These are phyloP conservation scores for Tremella fuciformis DNA, from an alignment of 768 basidiomycete genomes.

Conservation along the genomic window DNA sequence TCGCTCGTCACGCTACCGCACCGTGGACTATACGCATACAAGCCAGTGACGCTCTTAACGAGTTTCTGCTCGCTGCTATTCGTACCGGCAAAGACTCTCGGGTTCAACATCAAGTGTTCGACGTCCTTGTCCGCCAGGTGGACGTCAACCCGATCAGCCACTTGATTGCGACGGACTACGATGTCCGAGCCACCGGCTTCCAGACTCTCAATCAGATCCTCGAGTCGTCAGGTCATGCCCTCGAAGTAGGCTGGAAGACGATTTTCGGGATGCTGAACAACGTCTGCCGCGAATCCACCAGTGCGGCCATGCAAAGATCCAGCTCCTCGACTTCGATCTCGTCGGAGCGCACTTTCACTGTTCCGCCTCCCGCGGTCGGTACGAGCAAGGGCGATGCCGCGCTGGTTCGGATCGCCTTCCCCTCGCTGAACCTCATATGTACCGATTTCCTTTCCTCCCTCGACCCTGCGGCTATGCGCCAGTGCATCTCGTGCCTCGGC, in stretches of 20 bases:
- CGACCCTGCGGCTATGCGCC: conserved; percentile 72
- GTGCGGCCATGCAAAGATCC: conserved; percentile 3
- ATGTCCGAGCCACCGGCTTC: conserved; percentile 80
- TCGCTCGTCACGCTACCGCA: conserved; percentile 67
- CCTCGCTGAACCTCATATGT: conserved; percentile 87
- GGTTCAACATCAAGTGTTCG: conserved; percentile 76
- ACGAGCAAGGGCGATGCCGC: conserved; percentile 63
- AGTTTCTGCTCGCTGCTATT: conserved; percentile 68
- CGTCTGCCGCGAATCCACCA: conserved; percentile 60
- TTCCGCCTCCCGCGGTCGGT: conserved; percentile 61
- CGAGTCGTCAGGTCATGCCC: conserved; percentile 83
- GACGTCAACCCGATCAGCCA: conserved; percentile 53
- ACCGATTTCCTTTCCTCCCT: conserved; percentile 78
- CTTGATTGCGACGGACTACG: conserved; percentile 60
- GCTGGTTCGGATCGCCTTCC: conserved; percentile 88
- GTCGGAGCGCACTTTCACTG: conserved; percentile 22
- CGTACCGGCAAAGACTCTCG: conserved; percentile 50
- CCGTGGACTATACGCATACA: conserved; percentile 77
- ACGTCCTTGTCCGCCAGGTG: conserved; percentile 77
- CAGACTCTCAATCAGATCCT: conserved; percentile 87
- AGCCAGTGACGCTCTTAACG: conserved; percentile 80
- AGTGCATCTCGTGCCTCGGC: conserved; percentile 86
- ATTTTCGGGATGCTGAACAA: conserved; percentile 90
- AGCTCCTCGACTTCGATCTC: conserved; percentile 31
- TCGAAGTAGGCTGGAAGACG: conserved; percentile 87